These are phyloP conservation scores for Rehmannia glutinosa DNA, from an alignment of 257 asterid genomes.

Conservation along the genomic window DNA sequence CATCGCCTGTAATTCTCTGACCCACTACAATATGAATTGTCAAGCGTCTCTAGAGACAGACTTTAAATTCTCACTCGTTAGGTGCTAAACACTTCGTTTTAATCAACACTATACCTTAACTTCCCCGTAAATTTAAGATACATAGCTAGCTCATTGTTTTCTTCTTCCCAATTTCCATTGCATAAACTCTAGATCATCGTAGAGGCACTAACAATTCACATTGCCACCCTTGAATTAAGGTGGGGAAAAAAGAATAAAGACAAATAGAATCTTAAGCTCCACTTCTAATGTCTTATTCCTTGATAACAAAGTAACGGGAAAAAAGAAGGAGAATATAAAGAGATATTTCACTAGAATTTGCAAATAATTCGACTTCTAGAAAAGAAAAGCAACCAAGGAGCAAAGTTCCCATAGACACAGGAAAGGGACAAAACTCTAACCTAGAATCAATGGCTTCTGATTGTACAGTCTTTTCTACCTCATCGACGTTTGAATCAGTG, in stretches of 20 bases:
- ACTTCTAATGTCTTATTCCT: not conserved
- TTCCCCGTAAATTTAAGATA: not conserved
- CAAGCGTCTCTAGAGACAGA: not conserved
- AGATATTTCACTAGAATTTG: not conserved
- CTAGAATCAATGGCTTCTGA: constrained; percentile 65
- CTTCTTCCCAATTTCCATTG: not conserved
- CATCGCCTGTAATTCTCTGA: not conserved
- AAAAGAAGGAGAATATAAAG: too few relatives aligned
- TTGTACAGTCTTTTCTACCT: constrained; percentile 73
- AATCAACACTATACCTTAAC: constrained; percentile 1
- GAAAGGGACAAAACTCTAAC: constrained; percentile 19
- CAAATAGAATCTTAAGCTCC: not conserved
- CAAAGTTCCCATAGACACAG: not conserved
- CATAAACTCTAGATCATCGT: constrained; percentile 3
- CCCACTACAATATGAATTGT: not conserved
- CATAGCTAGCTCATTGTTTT: not conserved
- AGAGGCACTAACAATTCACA: not conserved
- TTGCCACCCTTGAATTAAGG: not conserved
- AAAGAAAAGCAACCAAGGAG: not conserved
- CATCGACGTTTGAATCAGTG: constrained; percentile 43
- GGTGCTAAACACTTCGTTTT: not conserved
- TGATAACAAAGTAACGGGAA: not conserved
- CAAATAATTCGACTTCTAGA: too few relatives aligned
- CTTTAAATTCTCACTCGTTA: too few relatives aligned
- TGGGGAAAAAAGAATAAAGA: not conserved